These are phyloP conservation scores for Eucalyptus regnans DNA, from an alignment of 345 rosid species.

Conservation along the genomic window DNA sequence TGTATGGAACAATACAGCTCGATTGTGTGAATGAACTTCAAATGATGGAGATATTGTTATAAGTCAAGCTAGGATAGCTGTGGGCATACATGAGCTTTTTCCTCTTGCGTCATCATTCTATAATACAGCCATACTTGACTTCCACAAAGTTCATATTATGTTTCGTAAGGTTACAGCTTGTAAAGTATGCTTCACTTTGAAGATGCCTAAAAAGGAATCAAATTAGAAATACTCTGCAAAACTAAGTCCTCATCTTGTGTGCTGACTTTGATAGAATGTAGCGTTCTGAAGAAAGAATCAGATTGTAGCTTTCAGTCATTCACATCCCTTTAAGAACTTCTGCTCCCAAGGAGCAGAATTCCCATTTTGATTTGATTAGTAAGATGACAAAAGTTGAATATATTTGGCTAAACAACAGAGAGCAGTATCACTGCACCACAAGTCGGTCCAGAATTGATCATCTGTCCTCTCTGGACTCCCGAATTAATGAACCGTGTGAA, in stretches of 20 bases:
- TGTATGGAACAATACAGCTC: not conserved
- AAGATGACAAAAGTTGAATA: not conserved
- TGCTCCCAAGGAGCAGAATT: not conserved
- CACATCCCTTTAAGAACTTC: not conserved
- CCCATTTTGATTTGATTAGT: not conserved
- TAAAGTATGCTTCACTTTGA: not conserved
- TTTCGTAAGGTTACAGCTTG: not conserved
- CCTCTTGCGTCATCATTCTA: not conserved
- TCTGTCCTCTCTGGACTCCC: not conserved
- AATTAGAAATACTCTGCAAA: not conserved
- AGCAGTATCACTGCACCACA: not conserved
- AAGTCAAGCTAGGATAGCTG: not conserved
- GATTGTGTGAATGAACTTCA: not conserved
- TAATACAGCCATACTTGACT: not conserved
- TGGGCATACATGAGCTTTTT: not conserved
- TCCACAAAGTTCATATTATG: not conserved
- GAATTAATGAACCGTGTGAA: fast-evolving
- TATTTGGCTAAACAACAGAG: not conserved
- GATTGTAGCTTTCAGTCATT: not conserved
- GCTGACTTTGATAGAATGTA: not conserved
- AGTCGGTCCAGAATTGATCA: not conserved
- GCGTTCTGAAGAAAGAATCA: not conserved
- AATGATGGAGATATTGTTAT: not conserved
- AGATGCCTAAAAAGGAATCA: not conserved
- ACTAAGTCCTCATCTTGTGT: not conserved